Base-by-base conservation (phyloP, 2,329 filamentous ascomycete genomes). In the Calycina marina region DNA sequence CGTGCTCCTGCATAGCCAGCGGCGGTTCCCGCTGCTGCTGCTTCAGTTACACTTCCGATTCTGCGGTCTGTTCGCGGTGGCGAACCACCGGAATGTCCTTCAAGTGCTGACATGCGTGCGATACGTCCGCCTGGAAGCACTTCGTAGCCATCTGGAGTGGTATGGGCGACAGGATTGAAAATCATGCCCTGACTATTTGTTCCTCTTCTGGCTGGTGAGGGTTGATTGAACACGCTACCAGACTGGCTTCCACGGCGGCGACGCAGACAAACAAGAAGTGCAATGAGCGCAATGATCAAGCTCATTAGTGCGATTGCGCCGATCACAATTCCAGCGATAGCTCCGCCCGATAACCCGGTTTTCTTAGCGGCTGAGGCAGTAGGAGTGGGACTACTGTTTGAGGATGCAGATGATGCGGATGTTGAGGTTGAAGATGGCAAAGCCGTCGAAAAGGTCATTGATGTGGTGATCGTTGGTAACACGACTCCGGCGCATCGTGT, bases 21-120 rank as follows among this genome's bases (percentile, higher is more conserved):
- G 45, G 55, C 68, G 25, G 58, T 60, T 24, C 61, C 58, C 14
- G 59, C 58, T 22, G 61, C 60, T 14, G 57, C 60, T 8, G 55
- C 52, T 16, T 37, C 42, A 15, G 33, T 31, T 5, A 28, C 34
- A 14, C 32, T 37, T 14, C 35, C 18, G n/a, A 20, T 37, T 4
- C 32, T 32, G 14, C 25, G 27, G 13, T 34, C 34, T 18, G 28
- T n/a, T 8, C 40, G 43, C 17, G 48, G 40, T 10, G 72, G 65
- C 3, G 72, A 71, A 14, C 73, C 68, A 36, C 67, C 71, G 1
- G 73, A 72, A 34, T 77, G 72, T 4, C 75, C 77, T 57, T 94
- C 88, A 32, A 98, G 58, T 18, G 90, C 90, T 24, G 88, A 86
- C 90, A 98, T 96, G 35, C 90, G 77, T 24, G 90, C 83, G 37